Conservation (phyloP, 202 grass and related monocot species). For the Digitaria exilis region DNA sequence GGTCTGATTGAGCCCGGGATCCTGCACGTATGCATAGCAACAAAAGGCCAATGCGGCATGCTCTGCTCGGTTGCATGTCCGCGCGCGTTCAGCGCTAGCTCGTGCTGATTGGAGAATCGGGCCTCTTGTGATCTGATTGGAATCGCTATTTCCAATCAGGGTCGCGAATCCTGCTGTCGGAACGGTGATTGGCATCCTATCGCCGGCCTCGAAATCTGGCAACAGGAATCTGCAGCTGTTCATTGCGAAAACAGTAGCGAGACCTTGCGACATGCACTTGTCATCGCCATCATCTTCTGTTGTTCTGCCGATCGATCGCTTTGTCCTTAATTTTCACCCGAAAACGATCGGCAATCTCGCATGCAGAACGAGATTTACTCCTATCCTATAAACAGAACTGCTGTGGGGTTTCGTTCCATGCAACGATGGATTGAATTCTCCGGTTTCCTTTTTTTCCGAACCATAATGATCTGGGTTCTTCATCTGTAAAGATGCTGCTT, state of each 20-base stretch:
- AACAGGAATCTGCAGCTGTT: not conserved
- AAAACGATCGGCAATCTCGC: not conserved
- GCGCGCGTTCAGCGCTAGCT: not conserved
- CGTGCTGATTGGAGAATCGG: conserved; percentile 2
- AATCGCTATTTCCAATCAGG: conserved; percentile 31
- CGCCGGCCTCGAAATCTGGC: not conserved
- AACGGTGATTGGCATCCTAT: conserved; percentile 19
- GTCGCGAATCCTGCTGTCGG: not conserved
- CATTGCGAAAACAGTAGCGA: not conserved
- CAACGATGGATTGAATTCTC: not conserved
- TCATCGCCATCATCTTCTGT: not conserved
- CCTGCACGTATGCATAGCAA: not conserved
- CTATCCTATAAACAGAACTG: no score
- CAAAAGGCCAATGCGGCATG: not conserved
- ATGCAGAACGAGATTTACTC: not conserved
- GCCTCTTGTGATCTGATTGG: conserved; percentile 12
- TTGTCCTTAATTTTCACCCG: not conserved
- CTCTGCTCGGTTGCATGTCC: not conserved
- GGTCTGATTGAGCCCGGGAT: not conserved
- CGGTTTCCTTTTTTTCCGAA: no score
- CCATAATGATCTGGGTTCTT: no score
- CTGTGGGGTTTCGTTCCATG: not conserved
- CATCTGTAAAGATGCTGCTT: not conserved
- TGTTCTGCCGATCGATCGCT: no score
- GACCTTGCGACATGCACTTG: not conserved